These are phyloP conservation scores for Capsicum rhomboideum DNA, from an alignment of 257 asterid species.

Conservation along the genomic window DNA sequence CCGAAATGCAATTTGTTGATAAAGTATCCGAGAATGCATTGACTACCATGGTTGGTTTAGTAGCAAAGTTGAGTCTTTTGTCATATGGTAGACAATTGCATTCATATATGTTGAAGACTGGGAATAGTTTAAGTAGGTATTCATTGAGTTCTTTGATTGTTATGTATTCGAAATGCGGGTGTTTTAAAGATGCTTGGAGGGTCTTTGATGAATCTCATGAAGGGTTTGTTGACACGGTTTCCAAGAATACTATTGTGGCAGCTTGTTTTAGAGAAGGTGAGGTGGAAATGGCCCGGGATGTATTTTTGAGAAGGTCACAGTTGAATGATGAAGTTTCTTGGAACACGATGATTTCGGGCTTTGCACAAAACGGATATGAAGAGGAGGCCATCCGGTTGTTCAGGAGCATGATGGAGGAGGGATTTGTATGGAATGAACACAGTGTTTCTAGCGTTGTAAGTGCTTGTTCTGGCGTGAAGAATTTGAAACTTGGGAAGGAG, in stretches of 20 bases:
- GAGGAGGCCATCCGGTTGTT: constrained; percentile 53
- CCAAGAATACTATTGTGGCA: constrained; percentile 70
- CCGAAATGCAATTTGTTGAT: constrained; percentile 41
- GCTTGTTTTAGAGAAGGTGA: constrained; percentile 84
- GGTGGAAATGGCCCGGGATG: constrained; percentile 46
- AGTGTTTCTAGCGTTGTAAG: constrained; percentile 51
- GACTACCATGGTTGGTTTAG: constrained; percentile 68
- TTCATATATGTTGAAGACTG: constrained; percentile 69
- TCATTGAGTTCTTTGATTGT: constrained; percentile 70
- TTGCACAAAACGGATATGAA: constrained; percentile 50
- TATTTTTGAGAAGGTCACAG: constrained; percentile 36
- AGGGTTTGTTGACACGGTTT: constrained; percentile 42
- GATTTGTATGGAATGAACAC: constrained; percentile 49
- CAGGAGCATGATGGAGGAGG: constrained; percentile 43
- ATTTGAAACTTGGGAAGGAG: constrained; percentile 59
- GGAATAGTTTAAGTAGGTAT: constrained; percentile 50
- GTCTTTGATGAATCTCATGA: constrained; percentile 29
- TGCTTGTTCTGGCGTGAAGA: constrained; percentile 59
- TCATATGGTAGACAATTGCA: constrained; percentile 61
- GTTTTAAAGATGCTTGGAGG: constrained; percentile 38
- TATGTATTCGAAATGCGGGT: constrained; percentile 86
- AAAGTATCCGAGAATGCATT: constrained; percentile 64
- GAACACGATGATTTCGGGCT: constrained; percentile 82
- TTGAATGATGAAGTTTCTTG: constrained; percentile 66
- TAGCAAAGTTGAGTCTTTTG: constrained; percentile 39